Conservation (phyloP, 192 early-diverging fungal species). For the Podila epicladia region DNA sequence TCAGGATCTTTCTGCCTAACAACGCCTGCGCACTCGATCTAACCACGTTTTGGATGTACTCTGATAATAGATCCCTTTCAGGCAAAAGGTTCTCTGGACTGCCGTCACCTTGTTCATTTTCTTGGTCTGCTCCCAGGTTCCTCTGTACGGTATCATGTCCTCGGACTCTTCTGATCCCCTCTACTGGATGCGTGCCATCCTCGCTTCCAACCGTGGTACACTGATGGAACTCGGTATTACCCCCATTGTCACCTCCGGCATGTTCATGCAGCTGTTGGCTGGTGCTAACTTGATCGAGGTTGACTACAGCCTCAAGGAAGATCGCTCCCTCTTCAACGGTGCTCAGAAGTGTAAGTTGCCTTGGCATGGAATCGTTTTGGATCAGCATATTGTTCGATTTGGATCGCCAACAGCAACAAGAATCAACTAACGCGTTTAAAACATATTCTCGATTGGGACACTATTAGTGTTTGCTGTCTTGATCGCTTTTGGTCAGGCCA, state of each 20-base stretch:
- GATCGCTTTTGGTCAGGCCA: slow-evolving; percentile 98
- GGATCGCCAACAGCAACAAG: slow-evolving; percentile 64
- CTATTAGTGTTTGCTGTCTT: slow-evolving; percentile 93
- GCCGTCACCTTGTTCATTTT: slow-evolving; percentile 99
- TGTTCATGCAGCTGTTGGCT: slow-evolving; percentile 99
- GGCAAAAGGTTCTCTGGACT: slow-evolving; percentile 99
- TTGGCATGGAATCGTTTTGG: too few relatives aligned
- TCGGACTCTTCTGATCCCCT: slow-evolving; percentile 99
- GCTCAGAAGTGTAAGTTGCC: slow-evolving; percentile 88
- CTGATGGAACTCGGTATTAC: slow-evolving; percentile 99
- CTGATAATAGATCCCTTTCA: slow-evolving; percentile 84
- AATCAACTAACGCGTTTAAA: too few relatives aligned
- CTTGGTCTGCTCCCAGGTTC: slow-evolving; percentile 99
- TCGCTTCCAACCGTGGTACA: slow-evolving; percentile 99
- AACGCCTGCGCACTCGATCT: too few relatives aligned
- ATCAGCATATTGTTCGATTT: too few relatives aligned
- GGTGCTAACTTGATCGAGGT: slow-evolving; percentile 99
- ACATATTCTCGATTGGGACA: too few relatives aligned
- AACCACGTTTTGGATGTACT: neutral
- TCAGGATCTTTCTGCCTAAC: too few relatives aligned
- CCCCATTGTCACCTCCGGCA: slow-evolving; percentile 98
- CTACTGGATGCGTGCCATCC: slow-evolving; percentile 99
- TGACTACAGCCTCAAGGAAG: slow-evolving; percentile 98
- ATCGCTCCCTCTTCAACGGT: slow-evolving; percentile 98
- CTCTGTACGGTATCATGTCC: slow-evolving; percentile 99